These are phyloP conservation scores for Coemansia furcata DNA, from an alignment of 192 early-diverging fungal species.

Conservation along the genomic window DNA sequence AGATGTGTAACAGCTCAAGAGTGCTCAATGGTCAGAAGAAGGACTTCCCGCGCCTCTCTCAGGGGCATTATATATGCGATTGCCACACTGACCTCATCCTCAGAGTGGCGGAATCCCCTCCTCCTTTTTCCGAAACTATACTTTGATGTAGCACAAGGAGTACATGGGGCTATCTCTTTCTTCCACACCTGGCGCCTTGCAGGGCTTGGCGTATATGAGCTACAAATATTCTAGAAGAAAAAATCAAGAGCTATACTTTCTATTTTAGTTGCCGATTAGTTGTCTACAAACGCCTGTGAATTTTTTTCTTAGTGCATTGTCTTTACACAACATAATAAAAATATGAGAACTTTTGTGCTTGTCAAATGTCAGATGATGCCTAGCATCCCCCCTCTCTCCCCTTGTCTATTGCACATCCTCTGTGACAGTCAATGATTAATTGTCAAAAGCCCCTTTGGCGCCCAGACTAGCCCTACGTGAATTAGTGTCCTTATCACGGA, in stretches of 20 bases:
- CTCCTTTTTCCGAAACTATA: background rate
- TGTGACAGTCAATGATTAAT: background rate
- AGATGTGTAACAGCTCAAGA: background rate
- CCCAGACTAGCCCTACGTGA: no score
- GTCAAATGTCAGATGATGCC: background rate
- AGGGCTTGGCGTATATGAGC: background rate
- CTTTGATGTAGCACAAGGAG: background rate
- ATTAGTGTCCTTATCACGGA: no score
- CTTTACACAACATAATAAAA: background rate
- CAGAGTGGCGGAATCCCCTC: background rate
- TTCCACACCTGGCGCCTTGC: background rate
- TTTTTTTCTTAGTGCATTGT: background rate
- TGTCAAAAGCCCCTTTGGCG: background rate
- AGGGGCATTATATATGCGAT: background rate
- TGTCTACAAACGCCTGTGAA: background rate
- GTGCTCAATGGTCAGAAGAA: background rate
- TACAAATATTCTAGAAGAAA: background rate
- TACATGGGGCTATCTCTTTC: background rate
- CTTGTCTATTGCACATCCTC: background rate
- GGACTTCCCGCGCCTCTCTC: background rate
- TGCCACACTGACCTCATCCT: background rate
- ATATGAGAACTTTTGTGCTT: background rate
- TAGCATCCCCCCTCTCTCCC: no score
- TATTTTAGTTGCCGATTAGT: slow-evolving; percentile 4
- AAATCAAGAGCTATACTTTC: slow-evolving; percentile 1